Conservation (phyloP, 2,329 filamentous ascomycete genomes). For the Colletotrichum abscissum region DNA sequence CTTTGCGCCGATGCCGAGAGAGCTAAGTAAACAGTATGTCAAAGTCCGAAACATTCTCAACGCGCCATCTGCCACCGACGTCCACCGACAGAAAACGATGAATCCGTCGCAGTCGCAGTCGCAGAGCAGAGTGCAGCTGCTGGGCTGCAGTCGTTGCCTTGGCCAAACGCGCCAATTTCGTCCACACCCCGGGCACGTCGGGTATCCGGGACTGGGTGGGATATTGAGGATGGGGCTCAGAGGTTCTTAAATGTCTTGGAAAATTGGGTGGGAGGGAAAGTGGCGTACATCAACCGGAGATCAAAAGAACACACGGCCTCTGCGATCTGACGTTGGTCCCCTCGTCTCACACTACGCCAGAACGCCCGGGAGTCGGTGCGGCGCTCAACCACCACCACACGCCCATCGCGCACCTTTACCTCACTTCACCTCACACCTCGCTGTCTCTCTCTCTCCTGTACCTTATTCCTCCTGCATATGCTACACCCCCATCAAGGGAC, state of each 20-base stretch:
- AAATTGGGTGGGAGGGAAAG: not conserved
- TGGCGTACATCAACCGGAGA: not conserved
- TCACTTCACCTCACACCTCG: not conserved
- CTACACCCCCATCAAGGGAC: not conserved
- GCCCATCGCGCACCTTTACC: not conserved
- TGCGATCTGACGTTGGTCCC: constrained; percentile 28
- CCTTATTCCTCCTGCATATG: constrained; percentile 3
- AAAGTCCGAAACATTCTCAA: constrained; percentile 27
- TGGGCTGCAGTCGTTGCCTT: not conserved
- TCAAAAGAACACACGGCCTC: constrained; percentile 18
- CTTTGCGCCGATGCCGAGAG: constrained; percentile 21
- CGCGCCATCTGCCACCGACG: not conserved
- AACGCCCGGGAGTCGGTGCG: constrained; percentile 25
- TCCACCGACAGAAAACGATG: not conserved
- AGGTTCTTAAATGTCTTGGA: constrained; percentile 14
- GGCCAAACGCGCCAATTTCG: not conserved
- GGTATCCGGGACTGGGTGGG: constrained; percentile 5
- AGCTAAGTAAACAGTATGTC: not conserved
- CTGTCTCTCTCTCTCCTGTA: not conserved
- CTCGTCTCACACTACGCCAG: constrained; percentile 19
- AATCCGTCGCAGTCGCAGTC: not conserved
- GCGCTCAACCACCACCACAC: constrained; percentile 8
- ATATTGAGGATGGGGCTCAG: not conserved
- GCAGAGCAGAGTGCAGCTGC: not conserved
- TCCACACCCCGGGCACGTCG: constrained; percentile 6